Evolutionary conservation across 176 grass and related monocot genomes (phyloP).

Genomic region (Triticum urartu): DNA sequence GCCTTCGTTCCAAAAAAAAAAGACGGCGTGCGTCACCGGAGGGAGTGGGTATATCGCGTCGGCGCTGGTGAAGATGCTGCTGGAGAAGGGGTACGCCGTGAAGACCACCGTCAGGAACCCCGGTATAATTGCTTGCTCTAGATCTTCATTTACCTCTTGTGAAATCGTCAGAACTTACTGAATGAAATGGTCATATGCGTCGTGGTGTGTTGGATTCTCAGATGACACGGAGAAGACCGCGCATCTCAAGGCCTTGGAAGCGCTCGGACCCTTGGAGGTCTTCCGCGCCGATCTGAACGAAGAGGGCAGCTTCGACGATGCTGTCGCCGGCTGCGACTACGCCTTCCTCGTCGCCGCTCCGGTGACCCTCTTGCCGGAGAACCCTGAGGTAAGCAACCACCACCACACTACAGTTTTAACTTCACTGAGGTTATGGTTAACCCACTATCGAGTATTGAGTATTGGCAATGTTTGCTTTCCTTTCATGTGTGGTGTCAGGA

Average conservation of each 20-base stretch:
- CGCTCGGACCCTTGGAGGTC: slow-evolving; percentile 13
- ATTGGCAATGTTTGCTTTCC: too few relatives aligned
- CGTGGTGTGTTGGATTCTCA: not conserved
- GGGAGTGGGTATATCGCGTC: too few relatives aligned
- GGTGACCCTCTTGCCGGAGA: slow-evolving; percentile 34
- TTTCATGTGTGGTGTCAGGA: not conserved
- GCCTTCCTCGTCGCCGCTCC: slow-evolving; percentile 69
- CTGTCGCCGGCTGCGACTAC: slow-evolving; percentile 41
- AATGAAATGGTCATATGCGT: not conserved
- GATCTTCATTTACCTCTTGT: not conserved
- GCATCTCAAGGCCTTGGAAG: slow-evolving; percentile 44
- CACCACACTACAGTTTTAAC: not conserved
- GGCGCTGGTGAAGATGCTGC: too few relatives aligned
- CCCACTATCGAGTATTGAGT: too few relatives aligned
- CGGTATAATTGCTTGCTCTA: slow-evolving; percentile 9
- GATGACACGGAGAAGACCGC: slow-evolving; percentile 31
- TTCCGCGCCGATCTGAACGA: slow-evolving; percentile 7
- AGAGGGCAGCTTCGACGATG: slow-evolving; percentile 64
- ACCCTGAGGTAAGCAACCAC: slow-evolving; percentile 39
- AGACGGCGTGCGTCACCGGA: not conserved
- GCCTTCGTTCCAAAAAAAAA: not conserved
- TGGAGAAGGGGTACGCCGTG: too few relatives aligned
- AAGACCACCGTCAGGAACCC: slow-evolving; percentile 12
- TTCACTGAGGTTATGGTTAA: too few relatives aligned
- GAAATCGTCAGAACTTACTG: not conserved